A percentile compares a stretch with the other conserved stretches of the same genome.
Evolutionary conservation across 345 rosid genomes (phyloP).

Genomic region (Viola odorata): DNA sequence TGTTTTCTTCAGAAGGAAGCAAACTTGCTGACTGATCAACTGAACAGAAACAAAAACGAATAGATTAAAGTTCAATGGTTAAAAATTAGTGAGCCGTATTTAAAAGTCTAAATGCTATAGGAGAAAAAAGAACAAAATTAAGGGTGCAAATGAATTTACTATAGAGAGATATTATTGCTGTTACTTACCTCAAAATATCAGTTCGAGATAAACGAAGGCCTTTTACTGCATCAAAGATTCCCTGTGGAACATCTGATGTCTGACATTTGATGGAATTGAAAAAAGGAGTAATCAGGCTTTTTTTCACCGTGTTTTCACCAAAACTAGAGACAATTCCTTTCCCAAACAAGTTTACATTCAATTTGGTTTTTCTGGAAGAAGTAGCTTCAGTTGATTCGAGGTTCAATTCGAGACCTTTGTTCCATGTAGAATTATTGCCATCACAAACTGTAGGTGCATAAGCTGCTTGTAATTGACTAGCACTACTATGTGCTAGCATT

Average conservation of each 20-base stretch:
- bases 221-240: conserved; percentile 49
- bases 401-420: conserved; percentile 7
- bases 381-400: conserved; percentile 18
- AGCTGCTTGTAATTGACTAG: conserved; percentile 8
- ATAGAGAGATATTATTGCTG: too few relatives aligned
- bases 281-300: conserved; percentile 13
- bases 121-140: too few relatives aligned
- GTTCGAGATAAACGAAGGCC: conserved; percentile 64
- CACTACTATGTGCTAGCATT: conserved; percentile 6
- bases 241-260: conserved; percentile 36
- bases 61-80: too few relatives aligned
- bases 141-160: too few relatives aligned
- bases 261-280: conserved; percentile 15
- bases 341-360: conserved; percentile 7
- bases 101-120: too few relatives aligned
- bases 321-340: conserved; percentile 39
- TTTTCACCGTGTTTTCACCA: conserved; percentile 23
- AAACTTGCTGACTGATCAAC: too few relatives aligned
- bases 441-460: conserved; percentile 6
- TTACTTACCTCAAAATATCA: conserved; percentile 64
- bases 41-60: too few relatives aligned
- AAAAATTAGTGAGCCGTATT: too few relatives aligned
- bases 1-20: too few relatives aligned
- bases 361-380: conserved; percentile 12
- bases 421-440: conserved; percentile 12